Evolutionary conservation across 306 rosid species (phyloP), one percentile per base, ranked within the genome.

Genomic region (Ammopiptanthus mongolicus): DNA sequence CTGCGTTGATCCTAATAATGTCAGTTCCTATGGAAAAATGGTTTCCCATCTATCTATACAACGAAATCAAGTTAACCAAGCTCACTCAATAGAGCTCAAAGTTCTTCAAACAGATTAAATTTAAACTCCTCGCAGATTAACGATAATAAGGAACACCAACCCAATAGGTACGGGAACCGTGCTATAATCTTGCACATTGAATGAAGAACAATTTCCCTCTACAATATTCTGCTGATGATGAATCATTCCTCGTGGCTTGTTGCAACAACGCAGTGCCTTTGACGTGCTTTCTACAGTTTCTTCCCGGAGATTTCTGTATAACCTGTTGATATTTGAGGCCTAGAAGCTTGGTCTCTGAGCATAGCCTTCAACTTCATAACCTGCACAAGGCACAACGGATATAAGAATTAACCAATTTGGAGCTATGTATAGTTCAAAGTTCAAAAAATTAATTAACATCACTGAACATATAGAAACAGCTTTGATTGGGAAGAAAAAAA

Each of bases 201-300:
- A n/a, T n/a, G n/a, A 83, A 19, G 79, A 78, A 78, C 80, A 80
- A 65, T 82, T 89, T 84, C 88, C 88, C 7, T 85, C 86, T 33
- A 67, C 83, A 57, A 62, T 37, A 21, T 76, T 69, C 22, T 84
- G 81, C 2, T 80, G 85, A 6, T 88, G 79, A 46, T 89, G 82
- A 65, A 42, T 59, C 3, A 71, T 65, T 37, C 85, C 85, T 55
- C 56, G 61, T 52, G 75, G 41, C 76, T 78, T 78, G 72, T 83
- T 77, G 18, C 86, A 74, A 78, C 87, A 81, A 7, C 84, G 86
- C 25, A 81, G 73, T 8, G 80, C 87, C 0, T 77, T 89, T 41
- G 96, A 88, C 4, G 88, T 84, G 88, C 95, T 87, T 64, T 90
- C 97, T 14, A 83, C 96, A 11, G 91, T 91, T 77, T 90, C 98